Evolutionary conservation across 75 land plant genomes (phyloP).

Genomic region (Picea sitchensis): DNA sequence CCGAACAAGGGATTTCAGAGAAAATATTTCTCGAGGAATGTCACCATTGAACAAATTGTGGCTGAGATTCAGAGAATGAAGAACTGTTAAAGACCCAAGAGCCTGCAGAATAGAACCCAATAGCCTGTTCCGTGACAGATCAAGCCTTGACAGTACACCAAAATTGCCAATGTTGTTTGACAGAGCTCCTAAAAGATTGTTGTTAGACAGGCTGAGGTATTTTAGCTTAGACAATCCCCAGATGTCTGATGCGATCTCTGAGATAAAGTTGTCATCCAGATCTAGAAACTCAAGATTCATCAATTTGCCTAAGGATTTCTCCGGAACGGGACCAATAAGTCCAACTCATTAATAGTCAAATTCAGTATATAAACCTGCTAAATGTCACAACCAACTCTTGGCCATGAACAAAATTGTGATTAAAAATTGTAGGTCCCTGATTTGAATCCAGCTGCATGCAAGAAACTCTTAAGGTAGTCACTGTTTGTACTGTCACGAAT

Average conservation of each 20-base stretch:
- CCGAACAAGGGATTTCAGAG: too few species aligned
- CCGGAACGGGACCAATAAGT: constrained; percentile 54
- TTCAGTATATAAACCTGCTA: constrained; percentile 8
- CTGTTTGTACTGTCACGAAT: background rate
- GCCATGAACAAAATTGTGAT: constrained; percentile 36
- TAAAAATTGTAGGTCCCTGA: constrained; percentile 1
- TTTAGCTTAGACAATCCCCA: constrained; percentile 23
- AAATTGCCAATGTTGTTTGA: too few species aligned
- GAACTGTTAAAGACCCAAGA: too few species aligned
- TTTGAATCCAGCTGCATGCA: background rate
- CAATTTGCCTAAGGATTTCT: constrained; percentile 27
- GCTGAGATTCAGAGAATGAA: too few species aligned
- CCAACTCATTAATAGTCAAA: constrained; percentile 21
- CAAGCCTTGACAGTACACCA: too few species aligned
- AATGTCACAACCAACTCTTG: constrained; percentile 35
- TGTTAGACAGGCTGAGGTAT: too few species aligned
- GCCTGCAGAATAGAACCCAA: too few species aligned
- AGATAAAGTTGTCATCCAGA: constrained; percentile 49
- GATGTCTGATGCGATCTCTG: constrained; percentile 45
- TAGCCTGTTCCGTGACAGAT: too few species aligned
- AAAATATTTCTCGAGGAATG: too few species aligned
- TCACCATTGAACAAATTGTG: too few species aligned
- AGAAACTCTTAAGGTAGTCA: background rate
- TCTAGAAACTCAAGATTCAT: too few species aligned
- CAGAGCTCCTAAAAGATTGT: too few species aligned